Conservation (phyloP, 768 basidiomycete genomes). For the Agrocybe chaxingu region DNA sequence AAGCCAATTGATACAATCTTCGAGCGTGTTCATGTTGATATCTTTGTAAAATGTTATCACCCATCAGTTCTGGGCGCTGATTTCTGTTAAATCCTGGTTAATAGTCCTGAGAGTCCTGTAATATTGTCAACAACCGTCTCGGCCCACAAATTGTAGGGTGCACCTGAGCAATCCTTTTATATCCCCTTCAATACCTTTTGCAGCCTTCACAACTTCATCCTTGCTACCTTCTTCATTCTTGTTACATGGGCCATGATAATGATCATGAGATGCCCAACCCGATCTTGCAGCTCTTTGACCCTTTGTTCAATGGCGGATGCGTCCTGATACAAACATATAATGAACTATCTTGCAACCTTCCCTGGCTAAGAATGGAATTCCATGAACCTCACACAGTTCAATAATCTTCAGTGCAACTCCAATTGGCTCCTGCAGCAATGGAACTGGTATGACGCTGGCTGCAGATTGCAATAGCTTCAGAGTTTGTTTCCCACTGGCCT, state of each 20-base stretch:
- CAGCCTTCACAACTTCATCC: neutral
- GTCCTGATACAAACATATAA: neutral
- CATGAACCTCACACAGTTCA: constrained; percentile 10
- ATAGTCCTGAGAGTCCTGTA: constrained; percentile 10
- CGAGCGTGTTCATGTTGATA: constrained; percentile 10
- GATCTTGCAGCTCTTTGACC: constrained; percentile 9
- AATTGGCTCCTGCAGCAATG: constrained; percentile 8
- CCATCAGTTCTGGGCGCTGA: constrained; percentile 11
- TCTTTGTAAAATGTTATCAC: constrained; percentile 4
- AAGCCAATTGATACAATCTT: constrained; percentile 10
- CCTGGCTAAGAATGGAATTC: neutral
- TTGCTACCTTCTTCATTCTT: constrained; percentile 3
- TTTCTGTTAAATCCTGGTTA: constrained; percentile 7
- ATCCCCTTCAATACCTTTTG: constrained; percentile 3
- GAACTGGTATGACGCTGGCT: constrained; percentile 10
- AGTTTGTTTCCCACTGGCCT: constrained; percentile 5
- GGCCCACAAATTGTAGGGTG: neutral
- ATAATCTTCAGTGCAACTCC: constrained; percentile 10
- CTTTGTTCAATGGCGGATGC: constrained; percentile 6
- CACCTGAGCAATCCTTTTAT: neutral
- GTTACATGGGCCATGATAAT: constrained; percentile 3
- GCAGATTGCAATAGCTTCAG: constrained; percentile 6
- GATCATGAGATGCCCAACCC: constrained; percentile 1
- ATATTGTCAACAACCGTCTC: neutral
- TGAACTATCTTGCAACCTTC: neutral